A percentile compares a stretch with the other conserved stretches of the same genome.
Evolutionary conservation across 345 rosid genomes (phyloP).

Genomic region (Ceriops tagal): DNA sequence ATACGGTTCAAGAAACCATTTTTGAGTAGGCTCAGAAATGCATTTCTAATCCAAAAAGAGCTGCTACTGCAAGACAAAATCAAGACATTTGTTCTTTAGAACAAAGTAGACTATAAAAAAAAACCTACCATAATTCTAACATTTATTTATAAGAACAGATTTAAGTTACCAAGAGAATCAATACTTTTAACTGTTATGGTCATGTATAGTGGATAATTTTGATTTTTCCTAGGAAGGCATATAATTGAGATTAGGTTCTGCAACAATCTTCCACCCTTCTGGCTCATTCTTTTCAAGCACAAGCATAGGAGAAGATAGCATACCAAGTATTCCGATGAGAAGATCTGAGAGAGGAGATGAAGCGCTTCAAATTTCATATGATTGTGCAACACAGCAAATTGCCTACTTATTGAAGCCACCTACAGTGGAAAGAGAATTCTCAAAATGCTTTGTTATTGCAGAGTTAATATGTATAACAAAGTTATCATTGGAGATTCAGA

Average conservation of each 20-base stretch:
- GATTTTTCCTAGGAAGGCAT: too few relatives aligned
- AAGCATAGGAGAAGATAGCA: conserved; percentile 12
- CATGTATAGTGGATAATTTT: too few relatives aligned
- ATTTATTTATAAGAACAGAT: neutral
- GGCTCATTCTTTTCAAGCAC: neutral
- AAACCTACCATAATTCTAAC: neutral
- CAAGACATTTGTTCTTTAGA: neutral
- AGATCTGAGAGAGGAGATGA: conserved; percentile 66
- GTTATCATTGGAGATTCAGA: neutral
- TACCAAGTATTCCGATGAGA: conserved; percentile 59
- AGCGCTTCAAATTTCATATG: conserved; percentile 80
- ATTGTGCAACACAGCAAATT: conserved; percentile 78
- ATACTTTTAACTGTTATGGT: too few relatives aligned
- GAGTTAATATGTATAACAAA: neutral
- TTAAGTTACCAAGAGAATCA: neutral
- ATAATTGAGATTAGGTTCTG: neutral
- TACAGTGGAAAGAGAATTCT: conserved; percentile 21
- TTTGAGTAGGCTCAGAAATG: conserved; percentile 2
- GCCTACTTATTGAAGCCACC: conserved; percentile 59
- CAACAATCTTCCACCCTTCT: neutral
- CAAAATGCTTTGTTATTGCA: neutral
- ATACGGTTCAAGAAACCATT: conserved; percentile 1
- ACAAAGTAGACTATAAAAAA: too few relatives aligned
- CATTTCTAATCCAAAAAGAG: neutral
- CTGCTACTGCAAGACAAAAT: neutral